Conservation (phyloP, 2,329 filamentous ascomycete genomes). For the Coniochaeta sp. region DNA sequence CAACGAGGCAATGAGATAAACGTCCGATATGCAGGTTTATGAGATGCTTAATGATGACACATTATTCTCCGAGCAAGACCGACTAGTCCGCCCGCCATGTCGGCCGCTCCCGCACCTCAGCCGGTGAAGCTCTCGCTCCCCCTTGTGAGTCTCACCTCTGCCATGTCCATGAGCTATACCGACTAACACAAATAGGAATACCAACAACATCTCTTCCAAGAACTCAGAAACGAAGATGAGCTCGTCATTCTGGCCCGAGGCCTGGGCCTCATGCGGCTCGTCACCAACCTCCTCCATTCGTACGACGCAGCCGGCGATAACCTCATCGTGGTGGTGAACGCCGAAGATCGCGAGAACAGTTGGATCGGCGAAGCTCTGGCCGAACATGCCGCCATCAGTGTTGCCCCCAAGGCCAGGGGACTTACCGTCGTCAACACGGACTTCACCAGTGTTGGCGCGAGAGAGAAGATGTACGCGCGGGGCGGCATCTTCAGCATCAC, state of each 20-base stretch:
- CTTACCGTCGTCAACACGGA: constrained; percentile 93
- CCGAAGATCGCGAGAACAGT: constrained; percentile 86
- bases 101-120: constrained; percentile 47
- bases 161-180: background rate
- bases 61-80: background rate
- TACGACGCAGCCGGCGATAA: constrained; percentile 96
- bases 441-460: constrained; percentile 73
- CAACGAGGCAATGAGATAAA: background rate
- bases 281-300: constrained; percentile 94
- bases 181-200: constrained; percentile 53
- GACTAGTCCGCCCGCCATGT: constrained; percentile 28
- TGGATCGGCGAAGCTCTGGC: constrained; percentile 96
- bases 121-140: constrained; percentile 79
- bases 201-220: constrained; percentile 91
- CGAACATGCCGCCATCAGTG: constrained; percentile 89
- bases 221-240: constrained; percentile 85
- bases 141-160: constrained; percentile 41
- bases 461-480: constrained; percentile 85
- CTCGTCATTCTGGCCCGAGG: constrained; percentile 87
- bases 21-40: background rate
- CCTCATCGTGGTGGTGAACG: constrained; percentile 79
- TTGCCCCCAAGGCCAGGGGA: constrained; percentile 72
- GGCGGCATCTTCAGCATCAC: constrained; percentile 96
- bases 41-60: background rate
- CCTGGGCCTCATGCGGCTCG: constrained; percentile 81